phyloP scores from a whole-genome alignment of 2,329 filamentous ascomycete species.

The Colletotrichum viniferum region DNA sequence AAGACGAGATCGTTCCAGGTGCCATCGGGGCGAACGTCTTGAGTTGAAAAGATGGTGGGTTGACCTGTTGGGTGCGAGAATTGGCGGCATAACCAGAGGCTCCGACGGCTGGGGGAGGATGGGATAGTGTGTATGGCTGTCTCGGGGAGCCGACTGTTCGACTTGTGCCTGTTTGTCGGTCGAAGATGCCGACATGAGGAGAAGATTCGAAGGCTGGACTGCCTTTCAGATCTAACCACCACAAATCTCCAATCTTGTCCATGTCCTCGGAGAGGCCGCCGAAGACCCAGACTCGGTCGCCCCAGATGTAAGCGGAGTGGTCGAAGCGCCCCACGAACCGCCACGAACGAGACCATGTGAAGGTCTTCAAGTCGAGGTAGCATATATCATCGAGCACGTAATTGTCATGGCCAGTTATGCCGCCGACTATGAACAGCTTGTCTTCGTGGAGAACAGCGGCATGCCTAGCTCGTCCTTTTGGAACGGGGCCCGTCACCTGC shows the following conservation, averaged over 20 bases:
- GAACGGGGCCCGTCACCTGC: conserved; percentile 80
- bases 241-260: conserved; percentile 95
- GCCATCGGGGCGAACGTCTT: conserved; percentile 81
- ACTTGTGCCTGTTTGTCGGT: conserved; percentile 46
- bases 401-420: conserved; percentile 92
- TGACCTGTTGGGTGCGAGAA: conserved; percentile 70
- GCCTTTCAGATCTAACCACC: conserved; percentile 96
- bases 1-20: conserved; percentile 85
- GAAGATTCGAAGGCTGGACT: conserved; percentile 81
- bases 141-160: conserved; percentile 56
- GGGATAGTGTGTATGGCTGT: conserved; percentile 53
- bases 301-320: conserved; percentile 92
- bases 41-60: conserved; percentile 68
- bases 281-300: conserved; percentile 93
- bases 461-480: conserved; percentile 89
- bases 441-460: conserved; percentile 95
- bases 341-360: conserved; percentile 97
- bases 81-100: conserved; percentile 71
- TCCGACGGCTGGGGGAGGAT: conserved; percentile 54
- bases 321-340: conserved; percentile 94
- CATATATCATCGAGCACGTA: conserved; percentile 94
- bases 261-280: conserved; percentile 94
- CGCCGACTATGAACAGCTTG: conserved; percentile 93
- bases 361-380: conserved; percentile 95
- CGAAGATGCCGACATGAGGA: conserved; percentile 59